Evolutionary conservation across 257 asterid species (phyloP), one percentile per base, ranked within the genome.

Genomic region (Mitragyna speciosa): DNA sequence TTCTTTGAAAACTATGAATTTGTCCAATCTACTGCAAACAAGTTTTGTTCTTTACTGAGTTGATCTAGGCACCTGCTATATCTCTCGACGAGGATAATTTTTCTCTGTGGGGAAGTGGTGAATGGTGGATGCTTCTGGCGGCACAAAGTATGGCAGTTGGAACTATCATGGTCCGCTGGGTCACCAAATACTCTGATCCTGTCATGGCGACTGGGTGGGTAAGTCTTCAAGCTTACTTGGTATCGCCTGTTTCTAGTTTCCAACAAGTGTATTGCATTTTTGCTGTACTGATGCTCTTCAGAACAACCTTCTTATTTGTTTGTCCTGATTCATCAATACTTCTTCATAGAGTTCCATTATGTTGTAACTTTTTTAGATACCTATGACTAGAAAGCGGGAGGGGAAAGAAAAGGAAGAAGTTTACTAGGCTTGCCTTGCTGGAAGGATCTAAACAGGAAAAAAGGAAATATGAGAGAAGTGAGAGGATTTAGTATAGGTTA

Each of bases 61-160:
- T 28, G 39, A 54, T 36, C 28, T 86, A 95, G 99, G 92, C 84
- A 68, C 97, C 97, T 43, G 90, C 97, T 79, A 78, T 91, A 81
- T 67, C 89, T 72, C 79, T 91, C 71, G 97, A 90, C 56, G 77
- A 87, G 31, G 83, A 73, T 78, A 90, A 89, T 82, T 93, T 89
- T n/a, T 90, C 97, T 28, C 79, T 92, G 69, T 95, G 98, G 98
- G 98, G 94, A 89, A 95, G 97, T 84, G 98, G 98, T 56, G 98
- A 95, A 84, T 92, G 90, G 97, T 95, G 98, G 99, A 95, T 95
- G 99, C 93, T 95, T 87, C 93, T 95, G 73, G 99, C 99, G n/a
- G 98, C 99, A 71, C 99, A 95, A 89, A 92, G 99, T 83, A 93
- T 95, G 99, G 99, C 97, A 56, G 67, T 92, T 66, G 98, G 98